phyloP scores from a whole-genome alignment of 2,329 filamentous ascomycete species.

The Colletotrichum somersetense region DNA sequence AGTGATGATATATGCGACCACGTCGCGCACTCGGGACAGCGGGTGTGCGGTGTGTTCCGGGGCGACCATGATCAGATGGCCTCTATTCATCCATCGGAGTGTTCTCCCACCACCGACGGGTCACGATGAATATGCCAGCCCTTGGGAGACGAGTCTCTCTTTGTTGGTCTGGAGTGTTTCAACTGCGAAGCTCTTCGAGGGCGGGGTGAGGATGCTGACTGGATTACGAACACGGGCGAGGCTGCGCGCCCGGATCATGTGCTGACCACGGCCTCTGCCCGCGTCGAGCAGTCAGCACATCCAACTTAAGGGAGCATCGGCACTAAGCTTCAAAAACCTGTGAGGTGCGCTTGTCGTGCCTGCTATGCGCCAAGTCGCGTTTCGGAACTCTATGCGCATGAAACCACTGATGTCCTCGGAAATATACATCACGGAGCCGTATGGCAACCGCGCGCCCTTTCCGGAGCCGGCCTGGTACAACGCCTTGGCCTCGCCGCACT shows the following conservation, averaged over 20 bases:
- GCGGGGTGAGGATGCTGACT: background rate
- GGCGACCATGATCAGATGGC: no score
- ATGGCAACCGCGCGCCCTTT: conserved; percentile 17
- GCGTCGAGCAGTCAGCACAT: no score
- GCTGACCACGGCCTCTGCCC: background rate
- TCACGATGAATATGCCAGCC: no score
- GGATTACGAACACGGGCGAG: background rate
- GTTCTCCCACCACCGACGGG: background rate
- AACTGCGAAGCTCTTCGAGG: no score
- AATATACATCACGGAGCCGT: background rate
- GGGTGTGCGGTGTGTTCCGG: no score
- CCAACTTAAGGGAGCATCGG: no score
- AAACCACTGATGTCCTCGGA: background rate
- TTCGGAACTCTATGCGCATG: background rate
- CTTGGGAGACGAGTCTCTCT: background rate
- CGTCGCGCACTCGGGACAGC: background rate
- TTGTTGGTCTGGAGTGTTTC: background rate
- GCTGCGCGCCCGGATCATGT: background rate
- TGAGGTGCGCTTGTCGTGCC: background rate
- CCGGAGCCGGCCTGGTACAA: conserved; percentile 49
- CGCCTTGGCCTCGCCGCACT: conserved; percentile 63
- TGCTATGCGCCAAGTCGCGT: background rate
- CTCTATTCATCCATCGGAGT: background rate
- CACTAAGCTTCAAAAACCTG: no score
- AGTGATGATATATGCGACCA: background rate